Conservation (phyloP, 768 basidiomycete species). For the Boletellus ananiceps region DNA sequence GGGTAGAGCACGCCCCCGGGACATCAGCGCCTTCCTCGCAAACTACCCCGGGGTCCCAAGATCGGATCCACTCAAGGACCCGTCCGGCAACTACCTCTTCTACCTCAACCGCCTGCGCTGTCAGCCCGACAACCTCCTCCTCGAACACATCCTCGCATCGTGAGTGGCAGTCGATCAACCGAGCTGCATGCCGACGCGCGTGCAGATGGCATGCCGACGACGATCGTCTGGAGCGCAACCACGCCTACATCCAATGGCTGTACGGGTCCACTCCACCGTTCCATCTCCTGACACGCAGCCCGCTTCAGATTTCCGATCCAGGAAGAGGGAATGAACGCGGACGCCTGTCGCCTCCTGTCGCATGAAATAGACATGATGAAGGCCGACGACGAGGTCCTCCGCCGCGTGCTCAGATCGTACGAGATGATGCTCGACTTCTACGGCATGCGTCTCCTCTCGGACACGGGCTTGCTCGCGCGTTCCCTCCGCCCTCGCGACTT, state of each 20-base stretch:
- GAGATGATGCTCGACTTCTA: slow-evolving; percentile 77
- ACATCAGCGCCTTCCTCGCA: slow-evolving; percentile 25
- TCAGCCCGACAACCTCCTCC: slow-evolving; percentile 53
- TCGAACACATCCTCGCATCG: slow-evolving; percentile 62
- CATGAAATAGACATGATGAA: slow-evolving; percentile 63
- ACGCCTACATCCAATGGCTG: slow-evolving; percentile 80
- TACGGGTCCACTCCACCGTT: slow-evolving; percentile 34
- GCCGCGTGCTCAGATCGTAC: slow-evolving; percentile 57
- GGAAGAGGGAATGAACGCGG: slow-evolving; percentile 68
- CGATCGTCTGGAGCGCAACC: slow-evolving; percentile 56
- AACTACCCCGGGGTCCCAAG: slow-evolving; percentile 18
- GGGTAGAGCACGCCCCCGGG: slow-evolving; percentile 13
- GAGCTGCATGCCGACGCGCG: slow-evolving; percentile 3
- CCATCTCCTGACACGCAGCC: background rate
- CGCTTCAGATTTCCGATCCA: slow-evolving; percentile 60
- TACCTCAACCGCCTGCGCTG: slow-evolving; percentile 55
- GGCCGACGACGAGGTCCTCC: slow-evolving; percentile 41
- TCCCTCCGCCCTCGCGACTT: slow-evolving; percentile 46
- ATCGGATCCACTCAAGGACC: slow-evolving; percentile 6
- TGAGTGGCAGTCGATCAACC: slow-evolving; percentile 24
- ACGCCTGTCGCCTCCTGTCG: slow-evolving; percentile 59
- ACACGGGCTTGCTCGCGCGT: slow-evolving; percentile 59
- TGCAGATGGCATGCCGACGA: slow-evolving; percentile 65
- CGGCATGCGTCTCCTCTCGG: slow-evolving; percentile 59
- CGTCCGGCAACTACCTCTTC: slow-evolving; percentile 51